Percentiles rank a stretch among this genome's conserved stretches.
Conservation (phyloP, 176 grass and related monocot species). For the Carex scoparia region DNA sequence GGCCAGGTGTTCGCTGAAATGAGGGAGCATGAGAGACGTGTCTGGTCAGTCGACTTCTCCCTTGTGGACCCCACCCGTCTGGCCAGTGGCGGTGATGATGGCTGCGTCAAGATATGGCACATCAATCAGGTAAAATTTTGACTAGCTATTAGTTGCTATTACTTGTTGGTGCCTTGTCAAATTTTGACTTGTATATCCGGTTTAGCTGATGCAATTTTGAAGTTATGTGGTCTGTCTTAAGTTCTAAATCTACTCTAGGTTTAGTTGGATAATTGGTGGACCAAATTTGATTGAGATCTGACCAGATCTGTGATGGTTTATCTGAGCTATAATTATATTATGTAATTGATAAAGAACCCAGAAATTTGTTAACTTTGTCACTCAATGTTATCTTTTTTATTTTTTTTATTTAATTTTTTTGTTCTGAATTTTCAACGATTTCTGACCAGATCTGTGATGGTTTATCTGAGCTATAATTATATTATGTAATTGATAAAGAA, state of each 20-base stretch:
- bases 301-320: background rate
- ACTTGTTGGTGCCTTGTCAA: background rate
- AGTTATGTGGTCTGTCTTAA: background rate
- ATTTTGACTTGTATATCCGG: background rate
- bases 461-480: background rate
- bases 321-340: background rate
- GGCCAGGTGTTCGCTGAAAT: slow-evolving; percentile 87
- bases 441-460: background rate
- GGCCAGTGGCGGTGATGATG: slow-evolving; percentile 92
- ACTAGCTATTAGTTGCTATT: background rate
- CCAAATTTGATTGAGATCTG: background rate
- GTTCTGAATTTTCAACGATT: background rate
- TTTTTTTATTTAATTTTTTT: background rate
- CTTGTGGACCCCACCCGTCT: slow-evolving; percentile 88
- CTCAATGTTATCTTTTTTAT: background rate
- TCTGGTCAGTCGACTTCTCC: slow-evolving; percentile 98
- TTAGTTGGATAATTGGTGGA: background rate
- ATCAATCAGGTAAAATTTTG: slow-evolving; percentile 93
- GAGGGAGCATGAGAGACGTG: slow-evolving; percentile 93
- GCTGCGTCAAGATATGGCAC: slow-evolving; percentile 93
- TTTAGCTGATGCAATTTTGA: background rate
- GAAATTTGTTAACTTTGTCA: background rate
- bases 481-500: background rate
- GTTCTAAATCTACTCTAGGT: background rate
- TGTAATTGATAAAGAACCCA: background rate